Conservation (phyloP, 1,284 basidiomycete genomes). For the Earliella scabrosa region DNA sequence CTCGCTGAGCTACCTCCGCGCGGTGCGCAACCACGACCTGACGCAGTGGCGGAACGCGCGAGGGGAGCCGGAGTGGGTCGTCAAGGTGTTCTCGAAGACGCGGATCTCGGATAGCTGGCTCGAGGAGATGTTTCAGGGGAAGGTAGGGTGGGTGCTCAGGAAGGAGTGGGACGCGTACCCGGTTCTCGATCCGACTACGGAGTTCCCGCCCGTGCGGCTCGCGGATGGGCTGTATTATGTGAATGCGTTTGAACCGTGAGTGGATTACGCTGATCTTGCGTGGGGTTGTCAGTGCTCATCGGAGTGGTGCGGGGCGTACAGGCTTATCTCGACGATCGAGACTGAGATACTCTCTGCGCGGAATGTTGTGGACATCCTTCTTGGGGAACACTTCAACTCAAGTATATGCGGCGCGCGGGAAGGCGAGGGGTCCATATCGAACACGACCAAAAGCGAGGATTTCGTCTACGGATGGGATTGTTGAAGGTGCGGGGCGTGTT, state of each 20-base stretch:
- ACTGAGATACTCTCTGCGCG: constrained; percentile 86
- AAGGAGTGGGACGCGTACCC: constrained; percentile 88
- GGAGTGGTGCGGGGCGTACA: no score
- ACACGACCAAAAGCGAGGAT: constrained; percentile 36
- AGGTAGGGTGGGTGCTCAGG: constrained; percentile 82
- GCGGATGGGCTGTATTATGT: constrained; percentile 85
- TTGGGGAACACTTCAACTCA: constrained; percentile 67
- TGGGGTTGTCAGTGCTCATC: no score
- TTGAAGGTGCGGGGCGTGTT: no score
- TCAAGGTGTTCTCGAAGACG: constrained; percentile 87
- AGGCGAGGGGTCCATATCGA: background rate
- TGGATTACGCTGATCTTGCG: no score
- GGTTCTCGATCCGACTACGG: constrained; percentile 64
- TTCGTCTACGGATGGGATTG: constrained; percentile 79
- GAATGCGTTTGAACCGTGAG: constrained; percentile 80
- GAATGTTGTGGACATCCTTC: constrained; percentile 80
- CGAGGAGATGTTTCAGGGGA: constrained; percentile 61
- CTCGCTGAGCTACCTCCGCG: constrained; percentile 85
- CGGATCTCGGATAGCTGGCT: constrained; percentile 73
- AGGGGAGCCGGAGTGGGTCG: constrained; percentile 53
- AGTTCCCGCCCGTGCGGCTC: constrained; percentile 79
- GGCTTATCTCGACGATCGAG: constrained; percentile 89
- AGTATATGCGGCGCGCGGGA: constrained; percentile 54
- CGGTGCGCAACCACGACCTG: constrained; percentile 41
- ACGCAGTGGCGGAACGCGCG: constrained; percentile 24